A percentile compares a stretch with the other conserved stretches of the same genome.
Conservation (phyloP, 148 eudicot species). For the Pouteria glomerata region DNA sequence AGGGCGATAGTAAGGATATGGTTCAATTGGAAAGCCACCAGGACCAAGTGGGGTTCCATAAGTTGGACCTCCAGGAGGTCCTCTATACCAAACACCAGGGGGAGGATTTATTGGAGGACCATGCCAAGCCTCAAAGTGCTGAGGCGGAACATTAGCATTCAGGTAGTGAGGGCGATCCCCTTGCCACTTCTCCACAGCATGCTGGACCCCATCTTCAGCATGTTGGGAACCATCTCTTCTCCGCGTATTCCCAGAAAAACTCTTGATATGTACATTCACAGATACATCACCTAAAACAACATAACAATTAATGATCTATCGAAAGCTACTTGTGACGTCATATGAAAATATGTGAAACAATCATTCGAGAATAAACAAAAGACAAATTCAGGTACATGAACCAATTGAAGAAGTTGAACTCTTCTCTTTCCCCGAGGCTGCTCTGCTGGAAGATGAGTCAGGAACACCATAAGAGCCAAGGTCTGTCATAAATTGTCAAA, state of each 20-base stretch:
- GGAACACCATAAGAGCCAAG: conserved; percentile 43
- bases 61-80: conserved; percentile 75
- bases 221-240: conserved; percentile 48
- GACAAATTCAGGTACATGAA: conserved; percentile 21
- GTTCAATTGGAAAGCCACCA: conserved; percentile 80
- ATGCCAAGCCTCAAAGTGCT: conserved; percentile 77
- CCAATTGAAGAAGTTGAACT: conserved; percentile 37
- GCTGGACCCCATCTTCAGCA: conserved; percentile 47
- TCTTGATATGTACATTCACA: conserved; percentile 29
- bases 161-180: conserved; percentile 59
- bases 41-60: conserved; percentile 65
- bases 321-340: too few species aligned
- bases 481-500: conserved; percentile 31
- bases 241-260: conserved; percentile 41
- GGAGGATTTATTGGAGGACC: conserved; percentile 74
- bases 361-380: background rate
- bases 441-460: conserved; percentile 55
- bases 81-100: conserved; percentile 79
- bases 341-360: background rate
- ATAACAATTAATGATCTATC: conserved; percentile 5
- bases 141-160: conserved; percentile 60
- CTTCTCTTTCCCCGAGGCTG: conserved; percentile 31
- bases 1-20: conserved; percentile 72
- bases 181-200: conserved; percentile 70
- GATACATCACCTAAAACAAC: conserved; percentile 31